A percentile compares a stretch with the other conserved stretches of the same genome.
Evolutionary conservation across 1,284 basidiomycete species (phyloP).

Genomic region (Ceraceosorus guamensis): DNA sequence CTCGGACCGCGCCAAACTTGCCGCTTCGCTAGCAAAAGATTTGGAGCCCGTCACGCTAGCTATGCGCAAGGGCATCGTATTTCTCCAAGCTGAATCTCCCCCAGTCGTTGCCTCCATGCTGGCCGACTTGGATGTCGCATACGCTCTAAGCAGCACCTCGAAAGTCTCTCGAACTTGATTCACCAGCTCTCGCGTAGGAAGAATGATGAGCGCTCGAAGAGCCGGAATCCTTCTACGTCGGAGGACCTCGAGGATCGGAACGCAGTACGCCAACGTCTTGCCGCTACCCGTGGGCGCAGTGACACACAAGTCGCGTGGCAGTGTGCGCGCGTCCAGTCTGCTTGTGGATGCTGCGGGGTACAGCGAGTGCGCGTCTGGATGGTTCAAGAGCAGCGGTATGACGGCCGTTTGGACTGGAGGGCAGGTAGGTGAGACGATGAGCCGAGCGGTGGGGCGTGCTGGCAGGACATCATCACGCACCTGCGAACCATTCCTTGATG

Average conservation of each 20-base stretch:
- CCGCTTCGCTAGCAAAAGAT: background rate
- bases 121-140: conserved; percentile 63
- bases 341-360: too few species aligned
- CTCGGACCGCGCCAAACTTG: conserved; percentile 50
- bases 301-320: conserved; percentile 79
- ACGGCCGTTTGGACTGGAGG: conserved; percentile 70
- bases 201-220: conserved; percentile 79
- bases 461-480: conserved; percentile 9
- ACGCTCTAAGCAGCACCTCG: conserved; percentile 64
- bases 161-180: conserved; percentile 85
- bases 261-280: conserved; percentile 87
- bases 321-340: too few species aligned
- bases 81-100: too few species aligned
- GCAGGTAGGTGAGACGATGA: conserved; percentile 3
- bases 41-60: conserved; percentile 34
- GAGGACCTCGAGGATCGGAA: conserved; percentile 72
- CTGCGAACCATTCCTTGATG: conserved; percentile 42
- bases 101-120: too few species aligned
- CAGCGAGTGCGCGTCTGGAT: conserved; percentile 49
- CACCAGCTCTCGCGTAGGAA: conserved; percentile 94
- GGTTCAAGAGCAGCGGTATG: conserved; percentile 65
- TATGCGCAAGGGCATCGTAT: conserved; percentile 44
- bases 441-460: background rate
- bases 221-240: conserved; percentile 49
- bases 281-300: conserved; percentile 96